Conservation (phyloP, 805 yeast genomes). For the Candida incommunis region DNA sequence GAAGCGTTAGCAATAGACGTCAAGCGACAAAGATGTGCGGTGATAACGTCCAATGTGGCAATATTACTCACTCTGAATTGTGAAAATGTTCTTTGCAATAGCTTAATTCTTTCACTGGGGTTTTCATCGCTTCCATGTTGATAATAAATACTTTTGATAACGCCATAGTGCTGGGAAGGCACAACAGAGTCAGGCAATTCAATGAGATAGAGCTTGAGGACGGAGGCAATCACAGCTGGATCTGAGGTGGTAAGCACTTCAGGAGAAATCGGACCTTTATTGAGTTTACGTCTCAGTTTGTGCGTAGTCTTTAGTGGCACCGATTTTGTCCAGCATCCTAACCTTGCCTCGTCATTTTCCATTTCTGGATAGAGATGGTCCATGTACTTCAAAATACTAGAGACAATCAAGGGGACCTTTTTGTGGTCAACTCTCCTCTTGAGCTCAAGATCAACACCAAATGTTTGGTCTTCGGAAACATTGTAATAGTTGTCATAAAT, state of each 20-base stretch:
- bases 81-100: slow-evolving; percentile 49
- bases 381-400: slow-evolving; percentile 48
- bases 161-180: slow-evolving; percentile 49
- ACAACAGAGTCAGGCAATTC: slow-evolving; percentile 72
- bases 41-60: slow-evolving; percentile 69
- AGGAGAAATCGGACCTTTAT: slow-evolving; percentile 19
- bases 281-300: slow-evolving; percentile 40
- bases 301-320: slow-evolving; percentile 51
- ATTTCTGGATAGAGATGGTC: slow-evolving; percentile 55
- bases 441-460: slow-evolving; percentile 65
- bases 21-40: slow-evolving; percentile 58
- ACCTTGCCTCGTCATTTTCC: slow-evolving; percentile 52
- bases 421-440: slow-evolving; percentile 59
- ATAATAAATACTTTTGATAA: slow-evolving; percentile 51
- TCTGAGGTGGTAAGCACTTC: slow-evolving; percentile 23
- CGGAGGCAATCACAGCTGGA: slow-evolving; percentile 51
- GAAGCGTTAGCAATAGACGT: slow-evolving; percentile 32
- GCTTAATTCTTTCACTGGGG: slow-evolving; percentile 33
- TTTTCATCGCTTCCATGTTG: slow-evolving; percentile 28
- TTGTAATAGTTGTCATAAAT: slow-evolving; percentile 72
- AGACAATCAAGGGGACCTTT: slow-evolving; percentile 55
- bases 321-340: slow-evolving; percentile 52
- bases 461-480: slow-evolving; percentile 51
- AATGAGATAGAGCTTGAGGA: slow-evolving; percentile 55
- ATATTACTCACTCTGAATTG: slow-evolving; percentile 58